These are phyloP conservation scores for Aegilops tauschii DNA, from an alignment of 176 grass and related monocot genomes.

Conservation along the genomic window DNA sequence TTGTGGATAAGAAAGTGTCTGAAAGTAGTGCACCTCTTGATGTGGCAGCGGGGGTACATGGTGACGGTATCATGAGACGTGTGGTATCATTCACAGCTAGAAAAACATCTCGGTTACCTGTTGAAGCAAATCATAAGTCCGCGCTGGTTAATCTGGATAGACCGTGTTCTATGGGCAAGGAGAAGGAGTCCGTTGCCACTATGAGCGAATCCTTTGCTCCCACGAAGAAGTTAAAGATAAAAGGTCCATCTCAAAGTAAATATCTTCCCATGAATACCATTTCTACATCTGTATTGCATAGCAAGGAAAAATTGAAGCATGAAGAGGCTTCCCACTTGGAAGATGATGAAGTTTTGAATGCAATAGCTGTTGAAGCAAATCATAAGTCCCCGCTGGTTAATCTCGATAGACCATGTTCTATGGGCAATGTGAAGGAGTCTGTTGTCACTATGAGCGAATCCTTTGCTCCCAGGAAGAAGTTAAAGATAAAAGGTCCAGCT, in stretches of 20 bases:
- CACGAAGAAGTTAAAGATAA: constrained; percentile 34
- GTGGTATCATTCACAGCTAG: not conserved
- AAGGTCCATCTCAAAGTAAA: not conserved
- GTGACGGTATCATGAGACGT: not conserved
- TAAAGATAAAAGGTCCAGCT: constrained; percentile 26
- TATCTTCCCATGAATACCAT: not conserved
- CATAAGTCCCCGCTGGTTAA: not conserved
- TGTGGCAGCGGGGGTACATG: not conserved
- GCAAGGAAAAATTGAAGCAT: constrained; percentile 25
- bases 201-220: not conserved
- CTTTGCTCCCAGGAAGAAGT: constrained; percentile 19
- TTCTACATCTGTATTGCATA: not conserved
- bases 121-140: constrained; percentile 22
- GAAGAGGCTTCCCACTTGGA: constrained; percentile 16
- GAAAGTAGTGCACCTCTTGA: not conserved
- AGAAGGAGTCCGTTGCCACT: not conserved
- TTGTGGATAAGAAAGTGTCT: not conserved
- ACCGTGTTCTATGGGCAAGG: not conserved
- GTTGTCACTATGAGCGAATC: not conserved
- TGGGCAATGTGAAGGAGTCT: not conserved
- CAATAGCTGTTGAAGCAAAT: constrained; percentile 1
- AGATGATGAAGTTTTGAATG: constrained; percentile 32
- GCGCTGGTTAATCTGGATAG: not conserved
- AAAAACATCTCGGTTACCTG: not conserved
- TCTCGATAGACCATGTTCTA: not conserved